Conservation (phyloP, 1,284 basidiomycete genomes). For the Calocybe gambosa region DNA sequence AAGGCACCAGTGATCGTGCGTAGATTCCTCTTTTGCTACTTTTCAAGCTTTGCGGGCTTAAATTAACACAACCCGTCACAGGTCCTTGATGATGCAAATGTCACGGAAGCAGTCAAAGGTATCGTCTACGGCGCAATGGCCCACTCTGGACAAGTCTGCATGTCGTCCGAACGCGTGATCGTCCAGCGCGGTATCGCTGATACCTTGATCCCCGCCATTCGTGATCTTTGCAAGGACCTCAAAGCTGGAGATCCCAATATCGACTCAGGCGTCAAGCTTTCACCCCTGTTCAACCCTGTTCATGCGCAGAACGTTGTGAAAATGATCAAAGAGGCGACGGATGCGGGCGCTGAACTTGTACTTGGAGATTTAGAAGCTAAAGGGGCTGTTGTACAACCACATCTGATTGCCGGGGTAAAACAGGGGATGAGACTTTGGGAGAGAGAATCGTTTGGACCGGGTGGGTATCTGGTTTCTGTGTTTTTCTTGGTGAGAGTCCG, state of each 20-base stretch:
- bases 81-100: conserved; percentile 59
- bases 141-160: conserved; percentile 66
- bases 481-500: conserved; percentile 7
- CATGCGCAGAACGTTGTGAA: conserved; percentile 45
- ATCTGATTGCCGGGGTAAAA: conserved; percentile 44
- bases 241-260: conserved; percentile 30
- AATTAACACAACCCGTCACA: conserved; percentile 13
- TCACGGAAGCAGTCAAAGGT: conserved; percentile 48
- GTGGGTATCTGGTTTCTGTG: conserved; percentile 23
- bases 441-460: conserved; percentile 56
- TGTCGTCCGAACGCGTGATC: conserved; percentile 65
- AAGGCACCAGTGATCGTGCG: conserved; percentile 67
- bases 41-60: background rate
- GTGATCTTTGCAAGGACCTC: conserved; percentile 26
- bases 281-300: conserved; percentile 42
- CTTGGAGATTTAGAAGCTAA: conserved; percentile 38
- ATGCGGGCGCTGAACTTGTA: conserved; percentile 46
- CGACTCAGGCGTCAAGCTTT: conserved; percentile 23
- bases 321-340: conserved; percentile 46
- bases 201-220: conserved; percentile 30
- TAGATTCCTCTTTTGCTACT: background rate
- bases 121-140: conserved; percentile 56
- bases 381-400: conserved; percentile 46
- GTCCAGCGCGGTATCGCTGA: conserved; percentile 40
- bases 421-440: conserved; percentile 48